Conservation (phyloP, 2,329 filamentous ascomycete species). For the Teratosphaeriaceae sp. region DNA sequence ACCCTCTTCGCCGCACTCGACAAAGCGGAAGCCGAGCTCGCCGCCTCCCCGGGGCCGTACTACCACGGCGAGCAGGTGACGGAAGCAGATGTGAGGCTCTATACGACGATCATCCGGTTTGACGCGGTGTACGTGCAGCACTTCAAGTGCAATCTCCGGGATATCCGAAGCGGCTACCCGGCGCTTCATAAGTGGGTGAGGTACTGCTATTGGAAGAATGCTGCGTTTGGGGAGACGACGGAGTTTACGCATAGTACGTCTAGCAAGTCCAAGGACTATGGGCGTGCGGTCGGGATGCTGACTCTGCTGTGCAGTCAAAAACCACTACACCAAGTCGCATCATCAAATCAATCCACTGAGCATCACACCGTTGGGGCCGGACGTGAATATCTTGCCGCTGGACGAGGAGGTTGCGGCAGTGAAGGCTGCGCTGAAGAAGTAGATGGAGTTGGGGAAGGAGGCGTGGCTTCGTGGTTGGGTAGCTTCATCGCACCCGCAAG, state of each 20-base stretch:
- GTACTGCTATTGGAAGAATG: slow-evolving; percentile 74
- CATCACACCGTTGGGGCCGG: slow-evolving; percentile 79
- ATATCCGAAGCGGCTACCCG: slow-evolving; percentile 80
- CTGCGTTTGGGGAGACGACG: slow-evolving; percentile 74
- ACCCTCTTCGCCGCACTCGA: slow-evolving; percentile 44
- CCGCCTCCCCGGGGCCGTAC: slow-evolving; percentile 38
- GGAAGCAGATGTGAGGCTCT: slow-evolving; percentile 46
- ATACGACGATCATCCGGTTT: slow-evolving; percentile 57
- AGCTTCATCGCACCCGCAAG: neutral
- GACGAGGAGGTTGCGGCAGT: slow-evolving; percentile 67
- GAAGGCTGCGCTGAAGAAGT: slow-evolving; percentile 13
- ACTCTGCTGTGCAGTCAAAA: slow-evolving; percentile 29
- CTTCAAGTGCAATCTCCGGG: slow-evolving; percentile 74
- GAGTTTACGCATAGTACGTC: slow-evolving; percentile 86
- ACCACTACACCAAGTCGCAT: slow-evolving; percentile 62
- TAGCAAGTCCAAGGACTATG: slow-evolving; percentile 51
- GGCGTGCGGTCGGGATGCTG: neutral
- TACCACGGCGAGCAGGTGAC: slow-evolving; percentile 42
- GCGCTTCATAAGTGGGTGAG: slow-evolving; percentile 74
- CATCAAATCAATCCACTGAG: slow-evolving; percentile 56
- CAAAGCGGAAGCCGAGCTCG: slow-evolving; percentile 38
- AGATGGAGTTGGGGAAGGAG: too few species aligned
- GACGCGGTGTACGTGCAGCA: slow-evolving; percentile 50
- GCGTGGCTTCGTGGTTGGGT: neutral
- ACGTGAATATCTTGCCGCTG: slow-evolving; percentile 71